These are phyloP conservation scores for Porcisia deanei DNA, from an alignment of 208 protist species.

Conservation along the genomic window DNA sequence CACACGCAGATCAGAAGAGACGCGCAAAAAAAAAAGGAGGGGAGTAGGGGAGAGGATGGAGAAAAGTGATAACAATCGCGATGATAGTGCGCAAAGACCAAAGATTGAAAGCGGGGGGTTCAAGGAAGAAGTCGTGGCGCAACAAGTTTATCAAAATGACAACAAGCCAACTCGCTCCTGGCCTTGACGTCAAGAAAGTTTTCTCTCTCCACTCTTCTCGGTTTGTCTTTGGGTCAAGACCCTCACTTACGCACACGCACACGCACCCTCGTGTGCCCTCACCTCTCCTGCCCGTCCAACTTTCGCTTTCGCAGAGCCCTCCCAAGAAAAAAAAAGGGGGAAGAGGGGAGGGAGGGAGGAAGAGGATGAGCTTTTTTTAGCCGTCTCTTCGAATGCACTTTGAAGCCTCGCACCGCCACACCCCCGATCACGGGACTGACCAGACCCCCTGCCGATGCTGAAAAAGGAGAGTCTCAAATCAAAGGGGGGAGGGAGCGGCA, in stretches of 20 bases:
- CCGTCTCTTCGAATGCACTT: neutral
- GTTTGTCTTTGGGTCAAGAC: neutral
- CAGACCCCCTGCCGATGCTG: neutral
- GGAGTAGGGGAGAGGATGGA: too few species aligned
- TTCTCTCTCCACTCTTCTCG: neutral
- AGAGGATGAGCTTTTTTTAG: too few species aligned
- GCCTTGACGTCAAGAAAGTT: neutral
- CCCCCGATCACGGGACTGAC: too few species aligned
- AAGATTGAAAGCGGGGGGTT: neutral
- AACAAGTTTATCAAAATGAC: neutral
- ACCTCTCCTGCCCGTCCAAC: too few species aligned
- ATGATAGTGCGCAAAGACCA: neutral
- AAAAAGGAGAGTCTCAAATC: neutral
- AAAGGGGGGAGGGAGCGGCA: neutral
- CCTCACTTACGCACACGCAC: too few species aligned
- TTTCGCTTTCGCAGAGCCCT: too few species aligned
- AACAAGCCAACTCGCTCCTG: neutral
- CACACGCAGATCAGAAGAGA: neutral
- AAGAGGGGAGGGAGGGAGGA: neutral
- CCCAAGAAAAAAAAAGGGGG: neutral
- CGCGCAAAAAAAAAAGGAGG: slow-evolving; percentile 3
- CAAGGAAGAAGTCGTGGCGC: neutral
- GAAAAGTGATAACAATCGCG: too few species aligned
- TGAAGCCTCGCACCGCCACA: neutral
- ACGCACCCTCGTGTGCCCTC: too few species aligned